phyloP scores from a whole-genome alignment of 164 flowering plant genomes.

The Umbellularia californica region DNA sequence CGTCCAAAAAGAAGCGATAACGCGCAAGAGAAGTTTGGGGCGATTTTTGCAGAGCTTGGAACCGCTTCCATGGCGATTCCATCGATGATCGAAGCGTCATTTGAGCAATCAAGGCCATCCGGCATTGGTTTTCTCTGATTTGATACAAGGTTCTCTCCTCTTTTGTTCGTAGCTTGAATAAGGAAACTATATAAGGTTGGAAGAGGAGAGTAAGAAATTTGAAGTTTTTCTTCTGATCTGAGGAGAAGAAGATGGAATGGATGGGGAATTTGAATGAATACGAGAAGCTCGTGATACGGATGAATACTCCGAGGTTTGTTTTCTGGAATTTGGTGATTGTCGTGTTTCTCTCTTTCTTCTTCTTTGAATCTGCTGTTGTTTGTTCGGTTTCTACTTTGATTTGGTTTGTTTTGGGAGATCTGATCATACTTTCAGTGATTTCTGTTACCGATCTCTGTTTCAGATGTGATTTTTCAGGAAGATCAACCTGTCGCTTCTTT shows the following conservation, averaged over 20 bases:
- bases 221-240: neutral
- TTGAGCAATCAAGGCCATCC: conserved; percentile 3
- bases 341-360: no score
- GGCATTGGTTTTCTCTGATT: conserved; percentile 10
- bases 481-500: no score
- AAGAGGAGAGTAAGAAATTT: neutral
- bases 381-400: no score
- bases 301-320: conserved; percentile 70
- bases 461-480: no score
- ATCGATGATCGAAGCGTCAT: conserved; percentile 11
- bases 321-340: neutral
- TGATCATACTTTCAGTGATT: no score
- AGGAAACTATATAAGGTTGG: neutral
- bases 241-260: conserved; percentile 36
- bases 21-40: neutral
- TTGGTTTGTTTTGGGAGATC: no score
- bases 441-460: no score
- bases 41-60: neutral
- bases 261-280: conserved; percentile 46
- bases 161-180: neutral
- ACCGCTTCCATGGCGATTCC: conserved; percentile 17
- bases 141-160: neutral
- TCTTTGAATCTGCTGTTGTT: no score
- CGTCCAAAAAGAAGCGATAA: neutral
- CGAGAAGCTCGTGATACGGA: conserved; percentile 60